phyloP scores from a whole-genome alignment of 2,329 filamentous ascomycete species.

The Nemania diffusa region DNA sequence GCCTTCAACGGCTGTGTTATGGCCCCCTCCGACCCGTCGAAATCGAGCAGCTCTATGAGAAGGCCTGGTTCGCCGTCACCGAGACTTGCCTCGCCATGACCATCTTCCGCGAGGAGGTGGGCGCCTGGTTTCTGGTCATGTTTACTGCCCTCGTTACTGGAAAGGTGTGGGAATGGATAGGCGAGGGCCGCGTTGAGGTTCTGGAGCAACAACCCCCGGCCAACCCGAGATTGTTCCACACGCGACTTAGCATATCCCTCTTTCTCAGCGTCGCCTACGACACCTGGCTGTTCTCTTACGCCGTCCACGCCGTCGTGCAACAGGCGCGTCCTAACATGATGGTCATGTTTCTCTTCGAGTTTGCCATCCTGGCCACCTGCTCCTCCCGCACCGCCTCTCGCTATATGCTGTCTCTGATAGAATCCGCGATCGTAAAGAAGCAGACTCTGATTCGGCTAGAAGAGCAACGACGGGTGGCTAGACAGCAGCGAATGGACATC shows the following conservation, averaged over 20 bases:
- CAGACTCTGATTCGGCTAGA: conserved; percentile 78
- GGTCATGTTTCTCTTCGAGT: conserved; percentile 99
- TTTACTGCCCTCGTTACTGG: conserved; percentile 91
- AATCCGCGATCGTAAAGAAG: conserved; percentile 77
- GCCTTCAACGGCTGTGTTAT: conserved; percentile 88
- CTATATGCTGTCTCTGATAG: conserved; percentile 81
- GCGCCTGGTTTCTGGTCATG: conserved; percentile 95
- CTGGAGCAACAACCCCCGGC: conserved; percentile 94
- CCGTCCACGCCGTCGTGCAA: conserved; percentile 82
- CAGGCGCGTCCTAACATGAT: conserved; percentile 97
- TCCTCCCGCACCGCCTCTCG: conserved; percentile 82
- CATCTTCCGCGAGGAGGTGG: conserved; percentile 94
- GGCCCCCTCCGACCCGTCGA: conserved; percentile 91
- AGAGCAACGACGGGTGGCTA: conserved; percentile 74
- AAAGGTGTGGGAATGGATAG: conserved; percentile 99
- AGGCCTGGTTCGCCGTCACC: conserved; percentile 97
- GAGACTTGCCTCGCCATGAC: conserved; percentile 98
- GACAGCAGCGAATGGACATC: conserved; percentile 66
- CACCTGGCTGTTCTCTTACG: conserved; percentile 81
- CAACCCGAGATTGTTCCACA: conserved; percentile 89
- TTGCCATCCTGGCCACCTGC: conserved; percentile 83
- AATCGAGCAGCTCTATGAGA: conserved; percentile 96
- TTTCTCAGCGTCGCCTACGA: conserved; percentile 83
- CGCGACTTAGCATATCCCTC: conserved; percentile 81
- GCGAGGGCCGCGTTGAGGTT: conserved; percentile 91